Conservation (phyloP, 129 eudicot species). For the Pittosporum tobira region DNA sequence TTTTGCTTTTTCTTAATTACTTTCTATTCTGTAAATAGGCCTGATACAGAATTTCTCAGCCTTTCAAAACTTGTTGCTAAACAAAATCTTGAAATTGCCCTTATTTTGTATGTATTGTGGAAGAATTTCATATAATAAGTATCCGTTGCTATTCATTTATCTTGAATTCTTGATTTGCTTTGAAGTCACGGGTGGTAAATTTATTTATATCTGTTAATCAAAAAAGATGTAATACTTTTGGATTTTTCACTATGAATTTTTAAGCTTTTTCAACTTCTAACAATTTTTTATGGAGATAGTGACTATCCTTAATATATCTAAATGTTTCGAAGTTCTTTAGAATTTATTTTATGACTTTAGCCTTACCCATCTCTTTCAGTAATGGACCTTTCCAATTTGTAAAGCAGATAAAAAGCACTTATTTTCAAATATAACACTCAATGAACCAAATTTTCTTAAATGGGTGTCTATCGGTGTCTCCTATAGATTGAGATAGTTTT, state of each 20-base stretch:
- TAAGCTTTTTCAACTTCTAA: not conserved
- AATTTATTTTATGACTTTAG: conserved; percentile 8
- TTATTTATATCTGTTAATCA: not conserved
- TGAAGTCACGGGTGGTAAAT: conserved; percentile 5
- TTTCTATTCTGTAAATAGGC: conserved; percentile 61
- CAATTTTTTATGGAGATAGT: conserved; percentile 20
- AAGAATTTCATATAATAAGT: conserved; percentile 10
- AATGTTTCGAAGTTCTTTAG: conserved; percentile 12
- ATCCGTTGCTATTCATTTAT: not conserved
- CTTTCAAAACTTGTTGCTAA: conserved; percentile 14
- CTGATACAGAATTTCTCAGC: conserved; percentile 20
- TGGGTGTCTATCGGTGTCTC: conserved; percentile 35
- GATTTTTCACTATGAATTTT: not conserved
- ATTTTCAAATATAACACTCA: conserved; percentile 17
- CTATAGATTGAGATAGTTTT: conserved; percentile 32
- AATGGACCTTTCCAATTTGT: not conserved
- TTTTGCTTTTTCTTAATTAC: not conserved
- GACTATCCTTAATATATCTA: conserved; percentile 23
- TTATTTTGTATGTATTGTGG: conserved; percentile 20
- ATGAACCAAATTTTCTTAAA: conserved; percentile 21
- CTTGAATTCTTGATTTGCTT: conserved; percentile 1
- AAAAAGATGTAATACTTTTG: conserved; percentile 10
- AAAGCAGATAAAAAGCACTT: not conserved
- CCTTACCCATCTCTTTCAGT: conserved; percentile 15
- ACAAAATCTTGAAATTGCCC: conserved; percentile 1